These are phyloP conservation scores for Pseudonitzschia delicatissima DNA, from an alignment of 108 stramenopile genomes.

Conservation along the genomic window DNA sequence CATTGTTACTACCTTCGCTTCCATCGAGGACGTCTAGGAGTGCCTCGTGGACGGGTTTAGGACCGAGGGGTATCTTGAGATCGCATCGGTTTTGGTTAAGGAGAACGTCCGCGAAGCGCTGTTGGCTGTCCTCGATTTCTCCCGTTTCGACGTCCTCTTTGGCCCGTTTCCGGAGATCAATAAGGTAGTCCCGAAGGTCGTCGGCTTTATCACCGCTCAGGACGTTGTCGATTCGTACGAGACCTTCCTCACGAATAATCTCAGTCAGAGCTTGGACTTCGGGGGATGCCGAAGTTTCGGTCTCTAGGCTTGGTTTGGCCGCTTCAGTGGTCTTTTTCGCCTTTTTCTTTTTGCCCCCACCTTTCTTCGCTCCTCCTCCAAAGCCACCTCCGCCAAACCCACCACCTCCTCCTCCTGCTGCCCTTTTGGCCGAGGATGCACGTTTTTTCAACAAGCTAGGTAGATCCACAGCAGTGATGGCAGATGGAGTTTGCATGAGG, in stretches of 20 bases:
- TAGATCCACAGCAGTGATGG: constrained; percentile 5
- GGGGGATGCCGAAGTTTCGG: background rate
- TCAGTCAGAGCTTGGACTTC: background rate
- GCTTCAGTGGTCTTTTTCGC: background rate
- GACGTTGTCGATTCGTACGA: constrained; percentile 74
- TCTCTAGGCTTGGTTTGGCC: background rate
- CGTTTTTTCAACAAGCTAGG: no score
- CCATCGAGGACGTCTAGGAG: constrained; percentile 36
- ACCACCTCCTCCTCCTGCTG: background rate
- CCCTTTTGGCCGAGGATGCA: background rate
- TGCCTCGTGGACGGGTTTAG: constrained; percentile 18
- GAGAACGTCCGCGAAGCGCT: constrained; percentile 81
- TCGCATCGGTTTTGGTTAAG: constrained; percentile 75
- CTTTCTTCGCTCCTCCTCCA: constrained; percentile 1
- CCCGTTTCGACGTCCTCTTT: constrained; percentile 42
- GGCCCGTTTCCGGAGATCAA: constrained; percentile 35
- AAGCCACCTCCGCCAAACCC: constrained; percentile 13
- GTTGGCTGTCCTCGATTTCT: constrained; percentile 27
- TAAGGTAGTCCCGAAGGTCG: constrained; percentile 45
- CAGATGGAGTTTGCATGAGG: constrained; percentile 15
- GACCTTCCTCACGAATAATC: constrained; percentile 45
- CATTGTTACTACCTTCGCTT: background rate
- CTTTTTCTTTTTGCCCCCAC: background rate
- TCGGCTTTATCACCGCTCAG: constrained; percentile 45
- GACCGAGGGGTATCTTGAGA: constrained; percentile 63